Base-by-base conservation (phyloP, 768 basidiomycete species). In the Melanogaster broomeanus region DNA sequence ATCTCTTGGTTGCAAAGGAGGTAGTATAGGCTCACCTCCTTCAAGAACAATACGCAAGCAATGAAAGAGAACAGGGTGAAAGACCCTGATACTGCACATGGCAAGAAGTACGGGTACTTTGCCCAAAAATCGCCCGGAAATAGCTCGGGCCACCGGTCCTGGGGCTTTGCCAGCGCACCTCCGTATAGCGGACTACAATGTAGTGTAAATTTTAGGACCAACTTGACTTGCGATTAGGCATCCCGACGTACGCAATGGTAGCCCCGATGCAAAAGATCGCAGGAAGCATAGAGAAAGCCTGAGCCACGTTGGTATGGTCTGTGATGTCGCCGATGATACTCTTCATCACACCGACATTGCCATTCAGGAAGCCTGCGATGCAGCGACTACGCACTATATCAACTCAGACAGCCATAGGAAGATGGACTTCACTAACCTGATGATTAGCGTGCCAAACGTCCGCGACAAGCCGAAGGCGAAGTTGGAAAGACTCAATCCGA, bases 321-420 rank as follows among this genome's bases (percentile, higher is more conserved):
- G 82, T 84, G 31, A 87, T 66, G 53, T 87, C 85, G 0, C 77
- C 85, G 67, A 88, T 77, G 51, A 82, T 79, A 52, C 81, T 85
- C 61, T 88, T 90, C 77, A 88, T 83, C 28, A 88, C 85, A 5
- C 81, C 71, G 3, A 67, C 7, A 28, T 76, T 75, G 4, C 74
- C 75, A 41, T 75, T 74, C 16, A 76, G 55, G 9, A 63, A 15
- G 7, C 72, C 74, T 22, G 69, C 61, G 2, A 73, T 56, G 27
- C 72, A 71, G 31, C 71, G 70, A 52, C 72, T 27, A 38, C 2
- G 10, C 6, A 34, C 18, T 19, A 34, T 3, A 42, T 66, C 28
- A 59, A 48, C 31, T n/a, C n/a, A n/a, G n/a, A 12, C 7, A 44
- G 19, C 41, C 24, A 13, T 2, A 40, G 13, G 0, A 12, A 7